These are phyloP conservation scores for Pyricularia sp. DNA, from an alignment of 2,329 filamentous ascomycete genomes.

Conservation along the genomic window DNA sequence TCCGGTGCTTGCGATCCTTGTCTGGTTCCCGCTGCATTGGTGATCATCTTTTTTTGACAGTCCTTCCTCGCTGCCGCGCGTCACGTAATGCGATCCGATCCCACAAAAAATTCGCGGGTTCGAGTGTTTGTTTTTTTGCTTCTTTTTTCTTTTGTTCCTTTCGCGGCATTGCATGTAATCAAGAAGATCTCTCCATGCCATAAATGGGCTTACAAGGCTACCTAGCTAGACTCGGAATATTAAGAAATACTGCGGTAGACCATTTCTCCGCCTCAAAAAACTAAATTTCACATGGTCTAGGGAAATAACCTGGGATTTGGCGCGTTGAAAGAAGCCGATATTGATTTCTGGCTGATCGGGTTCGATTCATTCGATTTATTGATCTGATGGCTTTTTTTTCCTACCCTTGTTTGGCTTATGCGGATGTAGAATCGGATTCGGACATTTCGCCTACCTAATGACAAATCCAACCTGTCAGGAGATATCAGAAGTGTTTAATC, in stretches of 20 bases:
- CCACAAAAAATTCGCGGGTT: background rate
- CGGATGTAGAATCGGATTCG: background rate
- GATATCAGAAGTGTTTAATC: background rate
- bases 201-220: background rate
- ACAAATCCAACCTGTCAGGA: background rate
- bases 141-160: background rate
- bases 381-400: background rate
- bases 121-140: background rate
- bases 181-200: background rate
- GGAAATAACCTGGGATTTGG: background rate
- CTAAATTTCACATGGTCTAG: background rate
- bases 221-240: background rate
- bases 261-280: background rate
- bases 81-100: background rate
- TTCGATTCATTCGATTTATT: background rate
- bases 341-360: background rate
- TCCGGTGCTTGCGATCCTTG: background rate
- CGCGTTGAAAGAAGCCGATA: background rate
- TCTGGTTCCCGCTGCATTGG: background rate
- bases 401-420: background rate
- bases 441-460: background rate
- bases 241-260: background rate
- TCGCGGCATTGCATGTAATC: background rate
- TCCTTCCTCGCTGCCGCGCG: background rate
- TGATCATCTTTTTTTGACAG: background rate